Percentiles rank a stretch among this genome's conserved stretches.
Evolutionary conservation across 106 monocot genomes (phyloP).

Genomic region (Dendrobium huoshanense): DNA sequence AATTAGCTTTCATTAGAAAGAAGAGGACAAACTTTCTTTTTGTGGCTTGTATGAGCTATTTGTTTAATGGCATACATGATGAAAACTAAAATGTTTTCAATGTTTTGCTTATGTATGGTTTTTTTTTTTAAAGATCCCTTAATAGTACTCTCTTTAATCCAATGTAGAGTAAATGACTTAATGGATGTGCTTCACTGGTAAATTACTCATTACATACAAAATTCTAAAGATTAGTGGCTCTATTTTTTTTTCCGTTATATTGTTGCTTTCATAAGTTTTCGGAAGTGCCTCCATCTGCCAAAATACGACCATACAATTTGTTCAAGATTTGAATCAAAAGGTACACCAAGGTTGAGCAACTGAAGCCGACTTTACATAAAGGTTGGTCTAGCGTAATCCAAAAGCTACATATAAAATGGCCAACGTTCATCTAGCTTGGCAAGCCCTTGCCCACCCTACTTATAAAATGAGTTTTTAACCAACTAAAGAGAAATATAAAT

Average conservation of each 20-base stretch:
- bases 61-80: too few relatives aligned
- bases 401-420: background rate
- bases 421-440: background rate
- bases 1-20: too few relatives aligned
- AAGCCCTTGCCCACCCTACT: background rate
- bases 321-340: background rate
- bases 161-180: background rate
- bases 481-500: background rate
- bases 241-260: background rate
- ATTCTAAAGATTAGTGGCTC: background rate
- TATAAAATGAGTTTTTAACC: background rate
- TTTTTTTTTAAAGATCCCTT: too few relatives aligned
- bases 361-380: background rate
- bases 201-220: too few relatives aligned
- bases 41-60: too few relatives aligned
- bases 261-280: background rate
- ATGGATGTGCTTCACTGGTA: background rate
- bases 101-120: too few relatives aligned
- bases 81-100: too few relatives aligned
- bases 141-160: too few relatives aligned
- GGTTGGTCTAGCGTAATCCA: background rate
- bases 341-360: background rate
- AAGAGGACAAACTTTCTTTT: too few relatives aligned
- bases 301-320: background rate
- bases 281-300: background rate